phyloP scores from a whole-genome alignment of 1,284 basidiomycete genomes.

The Tilletia indica region DNA sequence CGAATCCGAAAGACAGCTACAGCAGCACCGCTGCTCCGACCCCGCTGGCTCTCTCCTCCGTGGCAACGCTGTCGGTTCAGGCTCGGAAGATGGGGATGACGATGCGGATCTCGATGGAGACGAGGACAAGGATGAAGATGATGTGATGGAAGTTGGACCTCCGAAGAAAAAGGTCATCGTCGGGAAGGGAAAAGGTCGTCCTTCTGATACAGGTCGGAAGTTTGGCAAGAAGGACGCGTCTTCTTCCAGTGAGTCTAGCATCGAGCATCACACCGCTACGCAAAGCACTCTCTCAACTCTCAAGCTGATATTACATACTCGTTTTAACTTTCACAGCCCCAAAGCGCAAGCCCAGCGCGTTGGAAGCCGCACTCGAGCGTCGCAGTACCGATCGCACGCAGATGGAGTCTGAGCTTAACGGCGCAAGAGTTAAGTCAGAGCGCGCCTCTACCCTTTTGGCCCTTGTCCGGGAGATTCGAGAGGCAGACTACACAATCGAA shows the following conservation, averaged over 20 bases:
- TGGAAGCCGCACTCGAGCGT: background rate
- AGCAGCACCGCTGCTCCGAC: background rate
- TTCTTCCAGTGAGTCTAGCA: background rate
- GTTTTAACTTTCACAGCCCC: background rate
- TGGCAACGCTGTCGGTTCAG: background rate
- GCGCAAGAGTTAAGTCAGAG: background rate
- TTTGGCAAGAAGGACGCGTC: background rate
- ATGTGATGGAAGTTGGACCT: background rate
- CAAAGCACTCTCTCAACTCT: background rate
- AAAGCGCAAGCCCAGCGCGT: background rate
- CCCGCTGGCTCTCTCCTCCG: background rate
- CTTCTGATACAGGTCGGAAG: background rate
- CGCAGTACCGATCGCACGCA: background rate
- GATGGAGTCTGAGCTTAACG: constrained; percentile 6
- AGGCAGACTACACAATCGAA: background rate
- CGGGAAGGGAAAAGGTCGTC: background rate
- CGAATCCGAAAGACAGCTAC: background rate
- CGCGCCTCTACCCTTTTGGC: background rate
- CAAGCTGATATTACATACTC: too few relatives aligned
- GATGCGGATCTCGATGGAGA: background rate
- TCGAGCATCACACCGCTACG: background rate
- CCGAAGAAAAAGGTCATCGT: background rate
- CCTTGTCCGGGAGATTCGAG: constrained; percentile 1
- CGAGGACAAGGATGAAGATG: background rate
- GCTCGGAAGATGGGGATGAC: background rate